A percentile compares a stretch with the other conserved stretches of the same genome.
Evolutionary conservation across 2,329 filamentous ascomycete genomes (phyloP).

Genomic region (Penicillium vulpinum): DNA sequence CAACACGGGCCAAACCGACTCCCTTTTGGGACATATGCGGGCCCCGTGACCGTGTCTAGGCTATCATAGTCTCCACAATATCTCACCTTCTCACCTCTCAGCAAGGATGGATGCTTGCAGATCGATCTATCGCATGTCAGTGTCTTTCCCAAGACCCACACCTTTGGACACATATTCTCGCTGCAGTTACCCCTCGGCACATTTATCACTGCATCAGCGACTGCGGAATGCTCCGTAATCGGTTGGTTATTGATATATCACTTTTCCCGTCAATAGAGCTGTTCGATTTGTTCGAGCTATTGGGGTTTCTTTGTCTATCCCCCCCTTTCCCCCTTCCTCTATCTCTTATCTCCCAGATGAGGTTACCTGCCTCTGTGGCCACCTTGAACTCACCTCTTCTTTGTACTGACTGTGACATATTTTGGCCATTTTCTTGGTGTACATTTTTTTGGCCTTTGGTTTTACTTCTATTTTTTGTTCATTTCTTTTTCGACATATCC

Average conservation of each 20-base stretch:
- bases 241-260: neutral
- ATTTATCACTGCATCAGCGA: neutral
- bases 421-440: slow-evolving; percentile 14
- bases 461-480: neutral
- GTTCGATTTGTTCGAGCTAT: neutral
- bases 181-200: neutral
- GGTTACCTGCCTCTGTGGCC: neutral
- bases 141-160: neutral
- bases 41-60: slow-evolving; percentile 14
- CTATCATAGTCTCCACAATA: slow-evolving; percentile 11
- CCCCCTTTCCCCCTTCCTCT: neutral
- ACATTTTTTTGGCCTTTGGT: slow-evolving; percentile 10
- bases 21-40: slow-evolving; percentile 4
- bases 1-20: slow-evolving; percentile 4
- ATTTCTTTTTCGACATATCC: slow-evolving; percentile 13
- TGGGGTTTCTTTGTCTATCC: neutral
- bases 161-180: neutral
- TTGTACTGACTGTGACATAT: slow-evolving; percentile 14
- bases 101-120: slow-evolving; percentile 5
- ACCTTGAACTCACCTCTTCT: slow-evolving; percentile 1
- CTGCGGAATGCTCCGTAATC: neutral
- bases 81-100: neutral
- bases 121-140: slow-evolving; percentile 1
- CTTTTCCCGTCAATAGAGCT: neutral
- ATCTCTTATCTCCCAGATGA: neutral